Conservation (phyloP, 129 eudicot genomes). For the Flaveria trinervia region DNA sequence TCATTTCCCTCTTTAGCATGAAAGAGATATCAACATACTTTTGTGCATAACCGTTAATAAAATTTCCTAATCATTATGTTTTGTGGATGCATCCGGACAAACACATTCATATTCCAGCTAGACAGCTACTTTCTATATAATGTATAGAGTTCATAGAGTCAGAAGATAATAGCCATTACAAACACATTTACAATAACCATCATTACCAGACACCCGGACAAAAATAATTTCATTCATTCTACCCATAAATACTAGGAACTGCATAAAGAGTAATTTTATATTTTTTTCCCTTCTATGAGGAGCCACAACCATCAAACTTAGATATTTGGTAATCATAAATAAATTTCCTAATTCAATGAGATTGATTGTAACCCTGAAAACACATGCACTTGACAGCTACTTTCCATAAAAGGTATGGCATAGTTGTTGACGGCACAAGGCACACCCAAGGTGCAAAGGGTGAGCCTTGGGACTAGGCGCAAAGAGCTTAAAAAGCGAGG, state of each 20-base stretch:
- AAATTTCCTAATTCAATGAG: background rate
- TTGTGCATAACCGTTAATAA: background rate
- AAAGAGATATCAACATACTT: background rate
- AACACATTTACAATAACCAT: background rate
- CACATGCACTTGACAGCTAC: slow-evolving; percentile 6
- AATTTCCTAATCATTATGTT: background rate
- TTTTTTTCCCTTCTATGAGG: background rate
- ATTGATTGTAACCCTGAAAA: background rate
- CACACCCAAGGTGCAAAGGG: too few species aligned
- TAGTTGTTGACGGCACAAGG: background rate
- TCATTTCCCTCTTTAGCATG: background rate
- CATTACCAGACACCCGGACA: background rate
- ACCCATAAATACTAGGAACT: background rate
- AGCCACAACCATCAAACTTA: slow-evolving; percentile 10
- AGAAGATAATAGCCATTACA: background rate
- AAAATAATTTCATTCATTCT: background rate
- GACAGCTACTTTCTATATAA: slow-evolving; percentile 19
- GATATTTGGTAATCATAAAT: background rate
- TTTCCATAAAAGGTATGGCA: slow-evolving; percentile 14
- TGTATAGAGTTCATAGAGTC: background rate
- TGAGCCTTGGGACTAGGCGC: too few species aligned
- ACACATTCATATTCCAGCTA: slow-evolving; percentile 6
- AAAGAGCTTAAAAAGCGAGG: too few species aligned
- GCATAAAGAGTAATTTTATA: background rate
- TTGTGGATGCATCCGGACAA: background rate